Conservation (phyloP, 371 early-diverging fungal genomes). For the Chytridium lagenaria region DNA sequence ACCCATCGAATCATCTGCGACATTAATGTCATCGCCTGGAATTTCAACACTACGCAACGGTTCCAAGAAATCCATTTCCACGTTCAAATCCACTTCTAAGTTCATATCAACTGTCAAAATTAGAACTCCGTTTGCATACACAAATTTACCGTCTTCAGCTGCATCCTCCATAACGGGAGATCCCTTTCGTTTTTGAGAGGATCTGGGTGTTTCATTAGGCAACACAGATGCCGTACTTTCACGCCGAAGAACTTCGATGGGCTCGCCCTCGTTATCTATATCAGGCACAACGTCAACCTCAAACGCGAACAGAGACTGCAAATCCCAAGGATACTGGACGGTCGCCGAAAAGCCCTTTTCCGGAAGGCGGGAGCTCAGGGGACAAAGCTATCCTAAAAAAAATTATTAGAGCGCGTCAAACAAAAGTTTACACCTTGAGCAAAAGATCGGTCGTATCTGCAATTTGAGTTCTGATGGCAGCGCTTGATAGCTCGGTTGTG, state of each 20-base stretch:
- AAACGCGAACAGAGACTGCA: not conserved
- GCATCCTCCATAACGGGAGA: not conserved
- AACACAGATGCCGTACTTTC: not conserved
- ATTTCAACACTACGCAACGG: no score
- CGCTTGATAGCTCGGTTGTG: constrained; percentile 70
- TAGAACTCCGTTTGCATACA: no score
- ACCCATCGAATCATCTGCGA: no score
- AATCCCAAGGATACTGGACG: not conserved
- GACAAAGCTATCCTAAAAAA: constrained; percentile 9
- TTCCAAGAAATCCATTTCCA: no score
- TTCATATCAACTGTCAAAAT: no score
- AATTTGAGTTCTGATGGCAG: constrained; percentile 57
- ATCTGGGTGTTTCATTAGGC: no score
- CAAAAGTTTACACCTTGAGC: constrained; percentile 9
- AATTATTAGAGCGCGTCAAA: not conserved
- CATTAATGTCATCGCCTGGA: no score
- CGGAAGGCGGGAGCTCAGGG: not conserved
- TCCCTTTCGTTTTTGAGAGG: not conserved
- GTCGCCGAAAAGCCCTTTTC: not conserved
- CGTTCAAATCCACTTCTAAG: no score
- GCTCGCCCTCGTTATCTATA: constrained; percentile 16
- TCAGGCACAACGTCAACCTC: not conserved
- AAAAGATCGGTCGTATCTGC: constrained; percentile 56
- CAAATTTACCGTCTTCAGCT: no score
- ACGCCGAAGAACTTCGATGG: constrained; percentile 38